Base-by-base conservation (phyloP, 495 filamentous ascomycete genomes). In the Pseudevernia furfuracea region DNA sequence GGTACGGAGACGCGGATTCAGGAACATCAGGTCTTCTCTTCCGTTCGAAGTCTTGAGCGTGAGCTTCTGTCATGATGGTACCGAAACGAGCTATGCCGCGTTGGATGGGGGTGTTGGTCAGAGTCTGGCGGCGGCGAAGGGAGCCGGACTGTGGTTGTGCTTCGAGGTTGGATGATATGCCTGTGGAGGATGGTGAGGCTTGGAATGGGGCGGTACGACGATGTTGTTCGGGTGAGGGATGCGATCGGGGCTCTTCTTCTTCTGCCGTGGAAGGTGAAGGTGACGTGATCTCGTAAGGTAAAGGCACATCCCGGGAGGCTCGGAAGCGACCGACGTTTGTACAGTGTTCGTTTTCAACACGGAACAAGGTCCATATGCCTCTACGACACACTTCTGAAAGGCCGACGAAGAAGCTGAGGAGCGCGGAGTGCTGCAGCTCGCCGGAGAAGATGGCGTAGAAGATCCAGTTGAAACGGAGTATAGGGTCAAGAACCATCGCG, bases 311-410 rank as follows among this genome's bases (percentile, higher is more conserved):
- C 23, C 92, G 78, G 4, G 83, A 87, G 8, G 92, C 92, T 44
- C 92, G 88, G 80, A 92, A 92, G 65, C 88, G 83, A 38, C 85
- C 83, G 25, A 96, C 91, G 69, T 96, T 96, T 11, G 84, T 85
- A 75, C 90, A 94, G 73, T 97, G 92, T 67, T 98, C 94, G 71
- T 98, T 98, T 74, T 98, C 94, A 46, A 98, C 91, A 36, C 94
- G 90, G 70, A 97, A 90, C 14, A 97, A 76, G 2, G 86, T 84
- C 94, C 94, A 98, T 59, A 96, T 81, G 52, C 92, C 92, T 67
- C 94, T 78, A 12, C 94, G 84, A 34, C 81, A 80, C 12, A 96
- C 85, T 71, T 98, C 94, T 2, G 87, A 84, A 21, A 95, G 75
- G 11, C 83, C 76, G 38, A 97, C 79, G 9, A 88, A 56, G 74